Evolutionary conservation across 2,329 filamentous ascomycete genomes (phyloP).

Genomic region (Botryotinia narcissicola): DNA sequence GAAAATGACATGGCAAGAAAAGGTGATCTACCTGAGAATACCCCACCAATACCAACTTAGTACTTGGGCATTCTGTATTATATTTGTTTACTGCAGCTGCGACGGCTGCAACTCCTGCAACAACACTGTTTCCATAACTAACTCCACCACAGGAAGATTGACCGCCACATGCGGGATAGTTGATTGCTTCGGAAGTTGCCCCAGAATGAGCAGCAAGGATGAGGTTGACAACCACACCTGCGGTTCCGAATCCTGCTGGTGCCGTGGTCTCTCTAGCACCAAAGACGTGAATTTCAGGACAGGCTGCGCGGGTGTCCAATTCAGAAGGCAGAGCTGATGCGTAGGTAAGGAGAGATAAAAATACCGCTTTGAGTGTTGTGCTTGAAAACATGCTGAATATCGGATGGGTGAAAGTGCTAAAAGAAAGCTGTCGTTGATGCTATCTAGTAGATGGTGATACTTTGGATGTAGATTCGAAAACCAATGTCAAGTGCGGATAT

Average conservation of each 20-base stretch:
- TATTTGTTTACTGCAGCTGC: conserved; percentile 58
- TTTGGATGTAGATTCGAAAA: not conserved
- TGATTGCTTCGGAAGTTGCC: conserved; percentile 53
- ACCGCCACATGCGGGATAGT: conserved; percentile 62
- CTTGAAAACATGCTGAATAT: not conserved
- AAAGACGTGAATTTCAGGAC: conserved; percentile 49
- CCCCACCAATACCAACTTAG: conserved; percentile 59
- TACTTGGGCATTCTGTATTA: conserved; percentile 54
- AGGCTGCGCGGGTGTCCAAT: conserved; percentile 34
- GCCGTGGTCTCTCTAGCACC: conserved; percentile 52
- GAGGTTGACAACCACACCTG: conserved; percentile 48
- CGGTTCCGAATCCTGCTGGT: conserved; percentile 50
- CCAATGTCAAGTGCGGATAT: not conserved
- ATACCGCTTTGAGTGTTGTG: not conserved
- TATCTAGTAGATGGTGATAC: not conserved
- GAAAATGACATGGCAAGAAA: not conserved
- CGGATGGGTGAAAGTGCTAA: not conserved
- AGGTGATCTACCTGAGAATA: conserved; percentile 54
- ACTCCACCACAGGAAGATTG: conserved; percentile 56
- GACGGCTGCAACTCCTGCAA: conserved; percentile 57
- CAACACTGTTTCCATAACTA: conserved; percentile 58
- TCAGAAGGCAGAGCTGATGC: conserved; percentile 3
- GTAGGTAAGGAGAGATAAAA: not conserved
- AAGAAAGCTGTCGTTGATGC: not conserved
- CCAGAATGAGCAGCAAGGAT: conserved; percentile 49